Conservation (phyloP, 768 basidiomycete species). For the Mycena olivaceomarginata region DNA sequence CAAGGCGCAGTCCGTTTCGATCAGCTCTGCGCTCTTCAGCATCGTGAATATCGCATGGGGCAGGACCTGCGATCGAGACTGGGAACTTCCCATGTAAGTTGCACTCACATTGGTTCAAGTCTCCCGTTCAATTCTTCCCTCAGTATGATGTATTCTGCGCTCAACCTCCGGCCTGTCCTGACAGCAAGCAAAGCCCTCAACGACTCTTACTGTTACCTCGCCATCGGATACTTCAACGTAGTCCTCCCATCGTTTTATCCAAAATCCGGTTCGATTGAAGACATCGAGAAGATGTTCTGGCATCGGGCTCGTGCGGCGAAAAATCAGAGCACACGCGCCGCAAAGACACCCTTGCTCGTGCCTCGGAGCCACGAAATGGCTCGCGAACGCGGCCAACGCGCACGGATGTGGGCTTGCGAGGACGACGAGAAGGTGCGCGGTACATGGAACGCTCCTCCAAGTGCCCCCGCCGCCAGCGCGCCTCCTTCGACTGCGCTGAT, state of each 20-base stretch:
- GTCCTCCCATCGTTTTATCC: constrained; percentile 85
- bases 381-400: constrained; percentile 73
- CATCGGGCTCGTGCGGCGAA: constrained; percentile 83
- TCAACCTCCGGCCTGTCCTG: constrained; percentile 84
- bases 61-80: constrained; percentile 63
- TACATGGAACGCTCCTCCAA: constrained; percentile 57
- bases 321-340: constrained; percentile 78
- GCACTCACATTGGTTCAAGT: background rate
- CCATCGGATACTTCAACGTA: constrained; percentile 89
- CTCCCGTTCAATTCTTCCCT: background rate
- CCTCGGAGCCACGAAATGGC: constrained; percentile 82
- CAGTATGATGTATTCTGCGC: constrained; percentile 91
- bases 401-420: constrained; percentile 82
- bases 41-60: constrained; percentile 87
- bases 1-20: constrained; percentile 83
- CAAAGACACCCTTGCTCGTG: constrained; percentile 78
- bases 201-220: constrained; percentile 88
- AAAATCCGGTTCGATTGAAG: constrained; percentile 42
- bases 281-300: constrained; percentile 77
- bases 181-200: constrained; percentile 62
- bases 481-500: constrained; percentile 75
- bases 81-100: constrained; percentile 72
- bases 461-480: constrained; percentile 51
- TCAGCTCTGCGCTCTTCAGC: constrained; percentile 82
- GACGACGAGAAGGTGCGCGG: constrained; percentile 80